Conservation (phyloP, 768 basidiomycete genomes). For the Kwoniella pini region DNA sequence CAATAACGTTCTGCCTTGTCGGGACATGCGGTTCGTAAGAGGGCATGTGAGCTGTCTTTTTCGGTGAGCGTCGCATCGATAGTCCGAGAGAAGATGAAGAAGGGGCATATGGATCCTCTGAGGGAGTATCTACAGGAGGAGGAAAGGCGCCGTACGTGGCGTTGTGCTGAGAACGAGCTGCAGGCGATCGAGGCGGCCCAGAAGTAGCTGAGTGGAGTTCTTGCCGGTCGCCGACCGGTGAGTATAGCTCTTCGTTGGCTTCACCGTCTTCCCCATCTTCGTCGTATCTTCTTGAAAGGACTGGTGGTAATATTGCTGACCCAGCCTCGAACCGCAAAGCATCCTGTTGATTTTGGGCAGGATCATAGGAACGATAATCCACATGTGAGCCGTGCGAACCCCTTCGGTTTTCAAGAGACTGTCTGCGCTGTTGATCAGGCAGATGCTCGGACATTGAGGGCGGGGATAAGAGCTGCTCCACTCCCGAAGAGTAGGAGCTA, state of each 20-base stretch:
- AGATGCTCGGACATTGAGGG: neutral
- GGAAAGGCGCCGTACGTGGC: too few species aligned
- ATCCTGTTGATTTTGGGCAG: too few species aligned
- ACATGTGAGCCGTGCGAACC: too few species aligned
- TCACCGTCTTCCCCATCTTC: conserved; percentile 20
- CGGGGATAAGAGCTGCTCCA: conserved; percentile 11
- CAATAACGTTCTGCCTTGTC: neutral
- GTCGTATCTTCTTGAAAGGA: conserved; percentile 9
- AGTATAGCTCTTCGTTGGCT: conserved; percentile 1
- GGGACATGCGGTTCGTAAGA: neutral
- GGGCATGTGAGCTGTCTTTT: neutral
- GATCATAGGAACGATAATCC: too few species aligned
- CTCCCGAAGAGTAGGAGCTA: neutral
- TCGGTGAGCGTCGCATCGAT: neutral
- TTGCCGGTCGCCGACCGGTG: neutral
- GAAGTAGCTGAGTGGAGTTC: neutral
- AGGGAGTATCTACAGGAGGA: neutral
- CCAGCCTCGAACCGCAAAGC: too few species aligned
- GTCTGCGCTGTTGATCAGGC: neutral
- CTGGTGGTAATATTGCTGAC: too few species aligned
- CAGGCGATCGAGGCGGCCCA: neutral
- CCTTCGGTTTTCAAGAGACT: neutral
- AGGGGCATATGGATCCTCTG: conserved; percentile 13
- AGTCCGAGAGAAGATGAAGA: conserved; percentile 8
- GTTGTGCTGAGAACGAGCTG: too few species aligned